phyloP scores from a whole-genome alignment of 306 rosid species.

The Lithocarpus polystachyus region DNA sequence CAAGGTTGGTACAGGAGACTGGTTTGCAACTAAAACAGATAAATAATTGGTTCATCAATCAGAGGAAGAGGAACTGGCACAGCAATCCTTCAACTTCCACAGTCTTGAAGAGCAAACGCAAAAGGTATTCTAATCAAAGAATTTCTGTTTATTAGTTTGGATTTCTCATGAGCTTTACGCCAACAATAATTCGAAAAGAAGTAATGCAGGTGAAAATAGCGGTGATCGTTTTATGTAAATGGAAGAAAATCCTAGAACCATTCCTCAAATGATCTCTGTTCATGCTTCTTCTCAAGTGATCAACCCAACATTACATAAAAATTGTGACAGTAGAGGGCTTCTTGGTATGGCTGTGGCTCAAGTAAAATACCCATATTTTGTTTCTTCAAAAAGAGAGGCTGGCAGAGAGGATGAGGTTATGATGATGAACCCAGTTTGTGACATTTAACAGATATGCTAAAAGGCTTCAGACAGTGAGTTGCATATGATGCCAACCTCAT shows the following conservation, averaged over 20 bases:
- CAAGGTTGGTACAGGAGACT: conserved; percentile 93
- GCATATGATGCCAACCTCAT: conserved; percentile 28
- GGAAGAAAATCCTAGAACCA: conserved; percentile 21
- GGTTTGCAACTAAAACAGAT: conserved; percentile 95
- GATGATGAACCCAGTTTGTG: conserved; percentile 1
- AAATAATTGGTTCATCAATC: conserved; percentile 98
- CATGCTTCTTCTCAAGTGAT: conserved; percentile 20
- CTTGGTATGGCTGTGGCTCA: conserved; percentile 20
- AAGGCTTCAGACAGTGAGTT: conserved; percentile 16
- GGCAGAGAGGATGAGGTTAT: conserved; percentile 25
- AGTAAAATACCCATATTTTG: conserved; percentile 11
- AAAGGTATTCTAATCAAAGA: conserved; percentile 49
- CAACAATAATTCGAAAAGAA: conserved; percentile 53
- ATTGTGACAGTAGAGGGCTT: conserved; percentile 6
- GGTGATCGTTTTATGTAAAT: conserved; percentile 40
- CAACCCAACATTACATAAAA: conserved; percentile 18
- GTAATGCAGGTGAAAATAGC: conserved; percentile 79
- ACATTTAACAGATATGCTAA: conserved; percentile 21
- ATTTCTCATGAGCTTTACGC: conserved; percentile 27
- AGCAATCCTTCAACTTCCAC: conserved; percentile 93
- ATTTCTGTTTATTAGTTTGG: neutral
- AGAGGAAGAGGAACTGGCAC: conserved; percentile 99
- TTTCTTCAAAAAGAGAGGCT: conserved; percentile 26
- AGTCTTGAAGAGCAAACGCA: conserved; percentile 92
- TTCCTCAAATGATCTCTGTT: neutral